Conservation (phyloP, 768 basidiomycete genomes). For the Russula sp. region DNA sequence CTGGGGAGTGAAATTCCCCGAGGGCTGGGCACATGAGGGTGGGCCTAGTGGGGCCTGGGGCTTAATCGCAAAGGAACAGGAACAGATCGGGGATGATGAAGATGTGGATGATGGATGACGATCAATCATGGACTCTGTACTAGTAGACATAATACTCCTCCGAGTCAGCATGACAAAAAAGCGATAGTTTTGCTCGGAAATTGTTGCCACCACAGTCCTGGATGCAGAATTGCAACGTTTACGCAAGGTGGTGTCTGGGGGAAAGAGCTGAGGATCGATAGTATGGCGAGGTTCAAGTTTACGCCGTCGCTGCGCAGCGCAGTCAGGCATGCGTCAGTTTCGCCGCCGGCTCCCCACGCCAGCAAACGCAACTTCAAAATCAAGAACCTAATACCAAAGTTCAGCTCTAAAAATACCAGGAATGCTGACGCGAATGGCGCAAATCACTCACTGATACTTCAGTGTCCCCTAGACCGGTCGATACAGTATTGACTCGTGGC, state of each 20-base stretch:
- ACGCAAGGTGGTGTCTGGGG: too few species aligned
- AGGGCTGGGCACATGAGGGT: background rate
- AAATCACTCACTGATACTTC: background rate
- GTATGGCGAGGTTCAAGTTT: too few species aligned
- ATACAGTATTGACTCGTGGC: background rate
- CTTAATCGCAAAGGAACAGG: constrained; percentile 7
- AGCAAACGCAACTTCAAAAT: background rate
- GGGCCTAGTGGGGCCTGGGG: constrained; percentile 8
- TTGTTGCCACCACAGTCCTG: background rate
- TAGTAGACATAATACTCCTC: background rate
- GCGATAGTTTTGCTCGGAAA: background rate
- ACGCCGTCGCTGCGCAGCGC: background rate
- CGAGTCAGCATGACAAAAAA: background rate
- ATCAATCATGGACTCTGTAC: background rate
- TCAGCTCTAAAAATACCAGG: background rate
- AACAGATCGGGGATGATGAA: background rate
- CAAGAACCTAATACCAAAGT: background rate
- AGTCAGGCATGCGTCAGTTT: background rate
- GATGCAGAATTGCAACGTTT: background rate
- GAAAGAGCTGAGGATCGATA: too few species aligned
- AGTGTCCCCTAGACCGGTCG: background rate
- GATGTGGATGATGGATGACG: constrained; percentile 9
- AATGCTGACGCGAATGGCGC: too few species aligned
- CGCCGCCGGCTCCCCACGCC: too few species aligned
- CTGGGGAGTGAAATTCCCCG: constrained; percentile 51